Base-by-base conservation (phyloP, 2,329 filamentous ascomycete genomes). In the Aspergillus hiratsukae region DNA sequence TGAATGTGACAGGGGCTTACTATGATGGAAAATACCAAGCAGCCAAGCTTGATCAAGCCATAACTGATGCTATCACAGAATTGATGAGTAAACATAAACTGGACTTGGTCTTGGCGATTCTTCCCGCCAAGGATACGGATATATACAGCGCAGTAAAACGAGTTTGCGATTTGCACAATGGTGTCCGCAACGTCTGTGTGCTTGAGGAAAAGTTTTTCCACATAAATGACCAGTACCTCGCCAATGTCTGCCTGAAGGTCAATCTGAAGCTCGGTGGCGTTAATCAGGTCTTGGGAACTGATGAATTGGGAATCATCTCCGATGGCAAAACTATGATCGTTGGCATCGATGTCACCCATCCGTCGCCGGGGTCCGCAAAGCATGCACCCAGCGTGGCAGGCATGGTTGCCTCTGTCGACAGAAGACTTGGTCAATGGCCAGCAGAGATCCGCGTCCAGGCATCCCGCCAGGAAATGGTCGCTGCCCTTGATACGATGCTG, bases 341-440 rank as follows among this genome's bases (percentile, higher is more conserved):
- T 8, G 91, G 92, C 0, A 87, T 94, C 62, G 92, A 96, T 66
- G 91, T 96, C 0, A 95, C 91, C 0, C 92, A 96, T 65, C 91
- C 92, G 0, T 93, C 91, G 19, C 83, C 85, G 0, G 84, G 83
- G 0, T 86, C 82, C 1, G 69, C 78, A 0, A 72, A 78, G 1
- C 72, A 70, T 0, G 84, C 88, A 0, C 90, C 90, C 1, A 94
- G 89, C 69, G 81, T 95, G 51, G 90, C 90, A 3, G 89, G 86
- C 0, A 83, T 97, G 53, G 91, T 96, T 5, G 85, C 90, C 1
- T 94, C 87, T 43, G 72, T 89, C 4, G 89, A 95, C 68, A 72
- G 75, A 1, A 69, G 83, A 1, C 81, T 96, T 29, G 86, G 80
- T 0, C 91, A 96, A 66, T 97, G 89, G 85, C 90, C 90, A 0